These are phyloP conservation scores for Hypseocharis bilobata DNA, from an alignment of 441 rosid genomes.

Conservation along the genomic window DNA sequence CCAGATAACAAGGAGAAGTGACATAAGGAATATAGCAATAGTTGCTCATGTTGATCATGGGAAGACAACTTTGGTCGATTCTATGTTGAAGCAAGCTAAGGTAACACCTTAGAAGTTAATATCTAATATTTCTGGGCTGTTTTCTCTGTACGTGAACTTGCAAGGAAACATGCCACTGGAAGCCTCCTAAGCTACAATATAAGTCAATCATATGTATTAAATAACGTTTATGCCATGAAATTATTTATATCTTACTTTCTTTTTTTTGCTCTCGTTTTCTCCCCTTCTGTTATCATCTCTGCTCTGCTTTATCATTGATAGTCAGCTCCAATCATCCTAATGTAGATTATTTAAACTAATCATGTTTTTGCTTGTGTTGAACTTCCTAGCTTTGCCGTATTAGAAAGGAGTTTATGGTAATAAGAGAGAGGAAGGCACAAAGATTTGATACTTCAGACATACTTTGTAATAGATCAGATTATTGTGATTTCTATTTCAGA, in stretches of 20 bases:
- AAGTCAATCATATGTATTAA: not conserved
- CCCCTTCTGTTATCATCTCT: not conserved
- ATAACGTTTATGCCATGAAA: not conserved
- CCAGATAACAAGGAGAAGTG: constrained; percentile 56
- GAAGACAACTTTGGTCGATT: constrained; percentile 89
- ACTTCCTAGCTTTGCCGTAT: not conserved
- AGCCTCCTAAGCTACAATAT: not conserved
- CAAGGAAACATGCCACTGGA: not conserved
- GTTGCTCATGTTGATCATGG: constrained; percentile 98
- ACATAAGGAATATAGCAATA: constrained; percentile 84
- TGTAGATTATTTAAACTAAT: not conserved
- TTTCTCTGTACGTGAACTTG: not conserved
- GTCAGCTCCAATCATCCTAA: not conserved
- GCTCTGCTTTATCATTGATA: not conserved
- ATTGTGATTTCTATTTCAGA: no score
- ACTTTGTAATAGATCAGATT: not conserved
- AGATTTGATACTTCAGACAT: not conserved
- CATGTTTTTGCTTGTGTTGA: not conserved
- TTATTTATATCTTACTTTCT: not conserved
- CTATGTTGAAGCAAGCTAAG: constrained; percentile 91
- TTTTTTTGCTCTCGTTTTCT: not conserved
- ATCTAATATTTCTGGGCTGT: not conserved
- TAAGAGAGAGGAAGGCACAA: not conserved
- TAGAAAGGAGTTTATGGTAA: not conserved
- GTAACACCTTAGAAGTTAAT: constrained; percentile 26